A percentile compares a stretch with the other conserved stretches of the same genome.
phyloP scores from a whole-genome alignment of 331 rosid species.

The Dryas integrifolia region DNA sequence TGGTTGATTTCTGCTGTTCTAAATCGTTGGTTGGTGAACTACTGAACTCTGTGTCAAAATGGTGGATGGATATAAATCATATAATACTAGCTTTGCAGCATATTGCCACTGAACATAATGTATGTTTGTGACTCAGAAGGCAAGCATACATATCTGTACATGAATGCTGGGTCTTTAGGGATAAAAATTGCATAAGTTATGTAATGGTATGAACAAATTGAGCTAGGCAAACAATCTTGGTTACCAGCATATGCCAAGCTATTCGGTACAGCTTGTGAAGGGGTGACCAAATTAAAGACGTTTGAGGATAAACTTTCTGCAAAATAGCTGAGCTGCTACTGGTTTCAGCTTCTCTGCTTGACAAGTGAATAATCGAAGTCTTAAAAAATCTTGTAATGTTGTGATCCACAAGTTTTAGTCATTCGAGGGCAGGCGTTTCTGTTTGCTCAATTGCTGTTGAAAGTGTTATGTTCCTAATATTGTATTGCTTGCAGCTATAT shows the following conservation, averaged over 20 bases:
- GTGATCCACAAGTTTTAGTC: background rate
- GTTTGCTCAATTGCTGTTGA: background rate
- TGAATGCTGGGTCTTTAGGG: background rate
- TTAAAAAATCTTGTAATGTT: background rate
- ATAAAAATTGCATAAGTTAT: background rate
- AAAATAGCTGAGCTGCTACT: background rate
- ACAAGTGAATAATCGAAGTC: background rate
- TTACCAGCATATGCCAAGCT: background rate
- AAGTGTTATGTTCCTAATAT: background rate
- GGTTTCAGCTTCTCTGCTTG: background rate
- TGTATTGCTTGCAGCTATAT: background rate
- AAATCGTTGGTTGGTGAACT: too few species aligned
- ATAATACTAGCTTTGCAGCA: background rate
- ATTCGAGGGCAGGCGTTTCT: background rate
- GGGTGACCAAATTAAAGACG: background rate
- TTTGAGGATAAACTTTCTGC: background rate
- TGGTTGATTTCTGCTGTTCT: background rate
- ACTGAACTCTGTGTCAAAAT: too few species aligned
- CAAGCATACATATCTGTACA: background rate
- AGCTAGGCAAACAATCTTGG: background rate
- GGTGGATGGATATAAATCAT: background rate
- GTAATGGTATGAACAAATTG: background rate
- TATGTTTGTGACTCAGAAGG: background rate
- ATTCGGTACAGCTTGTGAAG: background rate
- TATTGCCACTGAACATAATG: background rate